Evolutionary conservation across 805 yeast genomes (phyloP), one percentile per base, ranked within the genome.

Genomic region (Priceomyces carsonii): DNA sequence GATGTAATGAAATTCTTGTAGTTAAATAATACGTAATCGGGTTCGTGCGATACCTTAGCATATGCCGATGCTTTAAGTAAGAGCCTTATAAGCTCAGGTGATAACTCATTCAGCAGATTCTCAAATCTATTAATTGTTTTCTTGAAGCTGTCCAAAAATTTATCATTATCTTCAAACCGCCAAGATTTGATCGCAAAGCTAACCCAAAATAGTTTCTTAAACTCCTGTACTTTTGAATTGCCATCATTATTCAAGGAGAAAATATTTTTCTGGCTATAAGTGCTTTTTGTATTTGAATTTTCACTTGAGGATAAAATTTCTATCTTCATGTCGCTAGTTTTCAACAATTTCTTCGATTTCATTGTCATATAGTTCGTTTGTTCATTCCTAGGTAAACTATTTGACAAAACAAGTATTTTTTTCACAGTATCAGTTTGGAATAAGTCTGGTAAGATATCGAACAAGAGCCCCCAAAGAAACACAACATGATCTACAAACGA

Each of bases 1-100:
- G 66, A 50, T 3, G 57, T 44, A 4, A 68, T 47, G 38, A 57
- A 68, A 36, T 55, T 66, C 28, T 51, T 48, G 66, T 68, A 66
- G 42, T 62, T 64, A 44, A 55, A 57, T 5, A 48, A 32, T 10
- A 63, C 48, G 34, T 51, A 60, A 3, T 48, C 39, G 5, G 48
- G 40, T 12, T 51, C 58, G n/a, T 48, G 43, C 29, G 52, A 48
- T 17, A 20, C 18, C 4, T 51, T 30, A 0, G 57, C 51, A 10
- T 39, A 35, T 4, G 45, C 39, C 12, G 48, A 33, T 1, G 61
- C 61, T 10, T 32, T 44, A 20, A 63, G 51, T n/a, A 51, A 39
- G 1, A 51, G 29, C 5, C 33, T 29, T 7, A 61, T 39, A 13
- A 63, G 36, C 24, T 53, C 55, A 12, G 34, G 36, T 2, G 51